phyloP scores from a whole-genome alignment of 768 basidiomycete species.

The Psilocybe tampanensis region DNA sequence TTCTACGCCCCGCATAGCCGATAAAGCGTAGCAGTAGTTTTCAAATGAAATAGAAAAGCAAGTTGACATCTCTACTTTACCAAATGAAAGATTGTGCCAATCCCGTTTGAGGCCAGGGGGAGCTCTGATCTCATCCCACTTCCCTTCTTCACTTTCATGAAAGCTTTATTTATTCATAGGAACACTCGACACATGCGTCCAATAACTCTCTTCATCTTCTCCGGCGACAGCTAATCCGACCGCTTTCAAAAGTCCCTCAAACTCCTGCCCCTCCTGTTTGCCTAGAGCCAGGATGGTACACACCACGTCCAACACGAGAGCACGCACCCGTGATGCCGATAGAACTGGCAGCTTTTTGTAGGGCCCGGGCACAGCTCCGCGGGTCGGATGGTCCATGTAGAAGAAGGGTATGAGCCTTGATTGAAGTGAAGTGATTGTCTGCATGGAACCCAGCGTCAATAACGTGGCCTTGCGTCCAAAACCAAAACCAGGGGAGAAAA shows the following conservation, averaged over 20 bases:
- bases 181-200: slow-evolving; percentile 30
- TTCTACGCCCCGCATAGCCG: slow-evolving; percentile 14
- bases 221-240: slow-evolving; percentile 40
- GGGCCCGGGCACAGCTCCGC: slow-evolving; percentile 76
- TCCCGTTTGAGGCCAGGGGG: background rate
- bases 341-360: slow-evolving; percentile 62
- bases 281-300: slow-evolving; percentile 29
- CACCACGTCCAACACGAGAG: slow-evolving; percentile 68
- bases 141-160: background rate
- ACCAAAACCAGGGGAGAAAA: background rate
- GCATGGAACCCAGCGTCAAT: slow-evolving; percentile 13
- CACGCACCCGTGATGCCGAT: slow-evolving; percentile 40
- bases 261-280: slow-evolving; percentile 11
- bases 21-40: slow-evolving; percentile 8
- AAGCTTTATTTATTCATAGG: slow-evolving; percentile 14
- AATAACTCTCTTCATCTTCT: slow-evolving; percentile 41
- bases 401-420: slow-evolving; percentile 81
- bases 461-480: slow-evolving; percentile 1
- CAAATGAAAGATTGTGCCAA: slow-evolving; percentile 1
- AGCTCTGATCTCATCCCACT: background rate
- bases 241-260: slow-evolving; percentile 22
- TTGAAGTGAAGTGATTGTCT: slow-evolving; percentile 44
- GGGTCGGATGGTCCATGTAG: slow-evolving; percentile 70
- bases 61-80: slow-evolving; percentile 2
- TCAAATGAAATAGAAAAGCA: slow-evolving; percentile 10